Conservation (phyloP, 441 rosid species). For the Aquilaria agallochum region DNA sequence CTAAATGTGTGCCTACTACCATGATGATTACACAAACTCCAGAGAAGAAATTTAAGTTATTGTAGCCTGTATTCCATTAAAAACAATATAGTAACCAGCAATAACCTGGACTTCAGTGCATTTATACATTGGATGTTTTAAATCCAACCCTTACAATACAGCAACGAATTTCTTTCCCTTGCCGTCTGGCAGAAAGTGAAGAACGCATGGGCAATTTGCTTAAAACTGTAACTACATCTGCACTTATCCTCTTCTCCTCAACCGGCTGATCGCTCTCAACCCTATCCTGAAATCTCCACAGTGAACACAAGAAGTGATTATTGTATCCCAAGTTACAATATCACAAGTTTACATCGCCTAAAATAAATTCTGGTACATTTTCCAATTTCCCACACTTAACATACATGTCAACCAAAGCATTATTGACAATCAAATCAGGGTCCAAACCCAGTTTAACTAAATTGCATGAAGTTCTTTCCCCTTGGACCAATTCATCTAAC, state of each 20-base stretch:
- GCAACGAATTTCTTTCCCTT: slow-evolving; percentile 63
- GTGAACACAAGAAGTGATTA: slow-evolving; percentile 46
- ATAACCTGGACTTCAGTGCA: no score
- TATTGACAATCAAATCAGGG: slow-evolving; percentile 32
- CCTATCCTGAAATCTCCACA: slow-evolving; percentile 43
- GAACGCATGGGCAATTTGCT: slow-evolving; percentile 45
- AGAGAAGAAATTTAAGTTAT: no score
- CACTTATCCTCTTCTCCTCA: slow-evolving; percentile 31
- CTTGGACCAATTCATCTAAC: slow-evolving; percentile 23
- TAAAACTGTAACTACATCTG: slow-evolving; percentile 39
- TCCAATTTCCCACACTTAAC: slow-evolving; percentile 35
- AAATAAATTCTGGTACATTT: slow-evolving; percentile 36
- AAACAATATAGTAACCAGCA: no score
- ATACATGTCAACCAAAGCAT: slow-evolving; percentile 51
- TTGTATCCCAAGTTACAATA: slow-evolving; percentile 50
- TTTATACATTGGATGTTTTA: slow-evolving; percentile 18
- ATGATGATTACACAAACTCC: no score
- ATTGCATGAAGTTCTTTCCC: slow-evolving; percentile 48
- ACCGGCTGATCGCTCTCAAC: slow-evolving; percentile 34
- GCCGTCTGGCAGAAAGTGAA: slow-evolving; percentile 47
- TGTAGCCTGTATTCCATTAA: no score
- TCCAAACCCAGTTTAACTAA: slow-evolving; percentile 35
- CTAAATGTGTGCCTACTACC: no score
- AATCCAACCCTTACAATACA: slow-evolving; percentile 45
- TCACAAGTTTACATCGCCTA: slow-evolving; percentile 32